Evolutionary conservation across 164 flowering plant genomes (phyloP), one percentile per base, ranked within the genome.

Genomic region (Vitis rupestris): DNA sequence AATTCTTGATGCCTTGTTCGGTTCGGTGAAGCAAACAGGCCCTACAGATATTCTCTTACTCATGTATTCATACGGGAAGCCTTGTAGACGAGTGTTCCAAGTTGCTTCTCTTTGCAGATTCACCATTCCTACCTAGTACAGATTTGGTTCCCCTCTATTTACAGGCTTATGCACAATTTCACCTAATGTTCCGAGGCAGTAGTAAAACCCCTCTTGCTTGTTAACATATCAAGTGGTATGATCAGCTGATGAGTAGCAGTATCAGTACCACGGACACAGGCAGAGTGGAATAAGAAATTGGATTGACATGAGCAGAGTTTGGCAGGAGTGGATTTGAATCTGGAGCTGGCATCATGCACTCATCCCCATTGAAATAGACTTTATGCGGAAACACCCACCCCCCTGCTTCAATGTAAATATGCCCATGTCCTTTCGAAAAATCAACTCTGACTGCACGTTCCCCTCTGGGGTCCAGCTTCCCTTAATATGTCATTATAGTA

Each of bases 341-440:
- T 3, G 85, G 82, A 29, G 69, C 65, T 1, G 82, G 82, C 80
- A 78, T 73, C 55, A 65, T 68, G 57, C 84, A 80, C 12, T 75
- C 64, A 67, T 80, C 81, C 0, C 81, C 83, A 65, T 80, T 77
- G 66, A 81, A 81, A 65, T 76, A 81, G 15, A 81, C 52, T 58
- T 51, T 81, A 31, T 75, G 62, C 12, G 84, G 84, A 50, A 81
- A 81, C 5, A 80, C 84, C 84, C 84, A 81, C 13, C 84, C 82
- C 14, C 82, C 14, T 81, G 58, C 50, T 79, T 62, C 8, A 79
- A 74, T 15, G 82, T 76, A 63, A 81, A 81, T 14, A 74, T 74
- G n/a, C 27, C 37, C 17, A 14, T 57, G 49, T 79, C 82, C 71
- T 81, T 81, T 8, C 55, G 64, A n/a, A 81, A 69, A 13, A 81